A percentile compares a stretch with the other conserved stretches of the same genome.
These are phyloP conservation scores for Lolium multiflorum DNA, from an alignment of 176 grass and related monocot genomes.

Conservation along the genomic window DNA sequence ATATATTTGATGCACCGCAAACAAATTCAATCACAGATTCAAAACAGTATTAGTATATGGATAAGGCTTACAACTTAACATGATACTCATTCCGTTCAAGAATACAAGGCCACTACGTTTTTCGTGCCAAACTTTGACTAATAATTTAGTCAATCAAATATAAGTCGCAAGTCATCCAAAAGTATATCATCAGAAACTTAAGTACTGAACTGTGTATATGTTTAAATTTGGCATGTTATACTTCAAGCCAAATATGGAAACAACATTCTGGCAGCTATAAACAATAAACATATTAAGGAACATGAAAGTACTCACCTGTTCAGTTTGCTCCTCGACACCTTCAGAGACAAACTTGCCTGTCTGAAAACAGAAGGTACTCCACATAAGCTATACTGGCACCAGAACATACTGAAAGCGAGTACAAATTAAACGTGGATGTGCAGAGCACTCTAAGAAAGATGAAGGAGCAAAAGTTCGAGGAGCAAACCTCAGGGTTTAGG, in stretches of 20 bases:
- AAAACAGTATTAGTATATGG: background rate
- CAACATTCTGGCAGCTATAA: background rate
- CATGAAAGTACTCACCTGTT: slow-evolving; percentile 62
- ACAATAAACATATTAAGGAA: background rate
- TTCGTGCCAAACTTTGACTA: too few relatives aligned
- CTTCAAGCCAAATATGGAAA: background rate
- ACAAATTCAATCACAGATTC: slow-evolving; percentile 22
- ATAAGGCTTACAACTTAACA: background rate
- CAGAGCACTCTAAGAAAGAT: slow-evolving; percentile 21
- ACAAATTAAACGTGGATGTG: background rate
- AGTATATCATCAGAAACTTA: background rate
- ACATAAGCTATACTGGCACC: background rate
- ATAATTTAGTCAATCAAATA: too few relatives aligned
- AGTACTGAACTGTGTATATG: background rate
- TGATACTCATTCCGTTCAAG: too few relatives aligned
- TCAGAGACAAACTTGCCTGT: slow-evolving; percentile 94
- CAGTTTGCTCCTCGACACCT: slow-evolving; percentile 84
- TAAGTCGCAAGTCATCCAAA: too few relatives aligned
- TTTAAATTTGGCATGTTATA: background rate
- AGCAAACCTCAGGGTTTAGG: slow-evolving; percentile 85
- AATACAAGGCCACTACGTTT: too few relatives aligned
- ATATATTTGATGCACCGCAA: background rate
- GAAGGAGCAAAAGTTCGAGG: background rate
- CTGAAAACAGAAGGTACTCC: slow-evolving; percentile 48
- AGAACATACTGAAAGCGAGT: background rate